Conservation (phyloP, 2,329 filamentous ascomycete species). For the Fusarium proliferatum region DNA sequence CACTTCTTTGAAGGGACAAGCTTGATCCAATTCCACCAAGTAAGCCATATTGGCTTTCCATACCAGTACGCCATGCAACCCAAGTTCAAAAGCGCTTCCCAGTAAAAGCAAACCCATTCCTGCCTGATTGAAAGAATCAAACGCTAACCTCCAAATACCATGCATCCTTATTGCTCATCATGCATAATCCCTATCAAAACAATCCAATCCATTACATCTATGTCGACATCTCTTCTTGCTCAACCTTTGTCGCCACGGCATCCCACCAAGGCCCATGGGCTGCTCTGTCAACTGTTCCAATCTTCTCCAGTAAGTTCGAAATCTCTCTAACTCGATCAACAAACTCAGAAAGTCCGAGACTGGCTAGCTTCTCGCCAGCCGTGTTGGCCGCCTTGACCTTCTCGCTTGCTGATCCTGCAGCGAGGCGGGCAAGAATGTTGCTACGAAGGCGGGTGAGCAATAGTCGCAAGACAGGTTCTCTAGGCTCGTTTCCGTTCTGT, state of each 20-base stretch:
- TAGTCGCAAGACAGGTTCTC: constrained; percentile 71
- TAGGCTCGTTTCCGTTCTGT: constrained; percentile 54
- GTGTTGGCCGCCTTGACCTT: constrained; percentile 76
- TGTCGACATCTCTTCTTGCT: constrained; percentile 52
- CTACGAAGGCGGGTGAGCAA: constrained; percentile 74
- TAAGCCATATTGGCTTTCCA: constrained; percentile 21
- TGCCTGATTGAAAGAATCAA: constrained; percentile 12
- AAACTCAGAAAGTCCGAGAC: constrained; percentile 78
- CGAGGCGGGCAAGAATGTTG: constrained; percentile 73
- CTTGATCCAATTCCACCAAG: constrained; percentile 8
- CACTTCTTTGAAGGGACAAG: constrained; percentile 5
- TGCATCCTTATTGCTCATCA: constrained; percentile 38
- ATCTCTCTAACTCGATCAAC: constrained; percentile 75
- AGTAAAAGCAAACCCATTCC: constrained; percentile 17
- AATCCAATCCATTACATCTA: constrained; percentile 17
- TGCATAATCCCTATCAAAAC: constrained; percentile 19
- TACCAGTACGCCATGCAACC: constrained; percentile 37
- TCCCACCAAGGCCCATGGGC: constrained; percentile 79
- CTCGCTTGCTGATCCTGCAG: constrained; percentile 74
- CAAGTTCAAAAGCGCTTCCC: constrained; percentile 30
- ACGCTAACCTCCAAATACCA: constrained; percentile 27
- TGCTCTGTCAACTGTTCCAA: constrained; percentile 74
- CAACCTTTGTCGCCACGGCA: constrained; percentile 67
- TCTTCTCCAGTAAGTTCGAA: constrained; percentile 73
- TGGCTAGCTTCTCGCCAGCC: constrained; percentile 75